Evolutionary conservation across 2,329 filamentous ascomycete genomes (phyloP).

Genomic region (Epichloe festucae): DNA sequence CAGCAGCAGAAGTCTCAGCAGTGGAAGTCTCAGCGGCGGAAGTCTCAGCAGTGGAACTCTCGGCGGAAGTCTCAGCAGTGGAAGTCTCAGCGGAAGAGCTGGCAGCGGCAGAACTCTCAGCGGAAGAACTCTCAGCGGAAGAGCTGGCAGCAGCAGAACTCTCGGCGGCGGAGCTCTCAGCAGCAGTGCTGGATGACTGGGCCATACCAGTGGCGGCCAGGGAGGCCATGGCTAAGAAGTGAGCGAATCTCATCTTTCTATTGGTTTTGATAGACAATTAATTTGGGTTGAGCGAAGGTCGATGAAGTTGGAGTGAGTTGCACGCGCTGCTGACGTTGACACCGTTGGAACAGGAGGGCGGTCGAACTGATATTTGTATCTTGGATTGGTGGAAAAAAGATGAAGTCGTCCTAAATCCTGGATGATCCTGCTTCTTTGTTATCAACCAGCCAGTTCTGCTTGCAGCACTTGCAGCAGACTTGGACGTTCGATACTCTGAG

Average conservation of each 20-base stretch:
- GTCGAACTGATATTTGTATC: not conserved
- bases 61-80: not conserved
- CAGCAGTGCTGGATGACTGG: not conserved
- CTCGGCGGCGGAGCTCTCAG: not conserved
- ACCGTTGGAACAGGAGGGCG: not conserved
- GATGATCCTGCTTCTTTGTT: not conserved
- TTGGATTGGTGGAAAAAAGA: not conserved
- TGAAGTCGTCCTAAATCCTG: not conserved
- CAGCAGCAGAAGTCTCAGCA: not conserved
- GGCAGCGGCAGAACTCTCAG: not conserved
- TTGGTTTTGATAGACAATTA: not conserved
- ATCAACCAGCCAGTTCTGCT: not conserved
- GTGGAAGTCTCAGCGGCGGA: not conserved
- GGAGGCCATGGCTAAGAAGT: slow-evolving; percentile 14
- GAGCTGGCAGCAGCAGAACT: not conserved
- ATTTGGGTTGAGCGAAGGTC: slow-evolving; percentile 5
- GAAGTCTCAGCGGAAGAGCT: not conserved
- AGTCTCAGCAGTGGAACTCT: not conserved
- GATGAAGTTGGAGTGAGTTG: slow-evolving; percentile 8
- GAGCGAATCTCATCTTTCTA: slow-evolving; percentile 23
- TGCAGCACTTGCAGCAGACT: slow-evolving; percentile 2
- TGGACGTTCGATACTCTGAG: not conserved
- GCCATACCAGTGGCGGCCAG: slow-evolving; percentile 1
- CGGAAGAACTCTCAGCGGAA: not conserved
- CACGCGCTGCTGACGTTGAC: not conserved